phyloP scores from a whole-genome alignment of 2,329 filamentous ascomycete genomes.

The Penicillium sp. region DNA sequence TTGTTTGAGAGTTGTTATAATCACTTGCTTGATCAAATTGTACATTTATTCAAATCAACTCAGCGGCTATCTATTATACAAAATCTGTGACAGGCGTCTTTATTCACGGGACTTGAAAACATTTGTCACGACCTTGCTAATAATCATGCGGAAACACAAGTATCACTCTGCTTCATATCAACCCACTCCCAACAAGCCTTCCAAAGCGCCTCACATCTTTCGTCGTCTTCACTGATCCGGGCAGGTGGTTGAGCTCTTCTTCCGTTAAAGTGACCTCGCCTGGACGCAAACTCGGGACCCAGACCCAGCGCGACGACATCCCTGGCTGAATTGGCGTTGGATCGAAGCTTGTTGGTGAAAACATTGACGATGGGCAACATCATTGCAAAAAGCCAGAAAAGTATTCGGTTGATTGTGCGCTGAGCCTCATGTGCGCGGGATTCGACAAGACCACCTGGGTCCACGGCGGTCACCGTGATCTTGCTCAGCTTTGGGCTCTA shows the following conservation, averaged over 20 bases:
- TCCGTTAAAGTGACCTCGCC: slow-evolving; percentile 3
- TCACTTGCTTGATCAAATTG: too few relatives aligned
- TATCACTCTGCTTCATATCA: background rate
- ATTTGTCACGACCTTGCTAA: too few relatives aligned
- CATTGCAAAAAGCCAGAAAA: background rate
- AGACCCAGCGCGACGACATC: slow-evolving; percentile 2
- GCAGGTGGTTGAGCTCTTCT: background rate
- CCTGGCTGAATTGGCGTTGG: slow-evolving; percentile 1
- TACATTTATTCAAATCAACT: too few relatives aligned
- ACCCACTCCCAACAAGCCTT: slow-evolving; percentile 5
- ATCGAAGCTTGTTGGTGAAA: slow-evolving; percentile 3
- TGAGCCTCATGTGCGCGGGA: slow-evolving; percentile 9
- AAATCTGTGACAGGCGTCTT: too few relatives aligned
- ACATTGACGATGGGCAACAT: slow-evolving; percentile 1
- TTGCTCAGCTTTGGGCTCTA: background rate
- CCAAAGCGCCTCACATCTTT: slow-evolving; percentile 3
- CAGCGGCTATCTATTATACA: too few relatives aligned
- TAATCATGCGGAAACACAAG: background rate
- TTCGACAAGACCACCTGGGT: slow-evolving; percentile 8
- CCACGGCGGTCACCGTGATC: slow-evolving; percentile 11
- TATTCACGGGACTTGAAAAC: too few relatives aligned
- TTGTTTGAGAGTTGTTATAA: background rate
- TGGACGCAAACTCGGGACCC: background rate
- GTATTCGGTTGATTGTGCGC: background rate
- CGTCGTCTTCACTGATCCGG: background rate